phyloP scores from a whole-genome alignment of 164 flowering plant genomes.

The Chloranthus sessilifolius region DNA sequence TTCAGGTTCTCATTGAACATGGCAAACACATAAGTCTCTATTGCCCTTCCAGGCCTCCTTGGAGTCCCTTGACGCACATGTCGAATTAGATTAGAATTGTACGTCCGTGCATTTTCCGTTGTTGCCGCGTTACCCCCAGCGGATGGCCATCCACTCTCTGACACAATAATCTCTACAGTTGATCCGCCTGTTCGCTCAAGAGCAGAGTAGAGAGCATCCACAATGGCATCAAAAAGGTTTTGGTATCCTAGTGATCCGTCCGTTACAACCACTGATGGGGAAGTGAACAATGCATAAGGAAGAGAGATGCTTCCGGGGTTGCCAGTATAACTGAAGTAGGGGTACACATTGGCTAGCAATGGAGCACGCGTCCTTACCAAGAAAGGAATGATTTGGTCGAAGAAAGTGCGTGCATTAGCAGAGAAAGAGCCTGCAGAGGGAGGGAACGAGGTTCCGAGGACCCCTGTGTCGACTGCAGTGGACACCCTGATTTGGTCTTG shows the following conservation, averaged over 20 bases:
- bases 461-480: slow-evolving; percentile 13
- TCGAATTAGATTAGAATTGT: slow-evolving; percentile 14
- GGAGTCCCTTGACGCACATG: slow-evolving; percentile 23
- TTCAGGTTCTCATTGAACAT: slow-evolving; percentile 26
- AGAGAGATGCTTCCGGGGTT: slow-evolving; percentile 11
- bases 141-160: slow-evolving; percentile 26
- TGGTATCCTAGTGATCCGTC: slow-evolving; percentile 22
- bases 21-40: slow-evolving; percentile 24
- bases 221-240: slow-evolving; percentile 30
- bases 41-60: slow-evolving; percentile 15
- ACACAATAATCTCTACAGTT: slow-evolving; percentile 12
- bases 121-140: slow-evolving; percentile 11
- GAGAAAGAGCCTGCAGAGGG: slow-evolving; percentile 27
- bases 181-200: slow-evolving; percentile 15
- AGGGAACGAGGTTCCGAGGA: slow-evolving; percentile 22
- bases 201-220: slow-evolving; percentile 29
- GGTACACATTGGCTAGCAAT: slow-evolving; percentile 34
- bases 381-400: slow-evolving; percentile 22
- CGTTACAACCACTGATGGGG: slow-evolving; percentile 6
- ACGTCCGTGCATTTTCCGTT: slow-evolving; percentile 14
- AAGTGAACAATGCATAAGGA: slow-evolving; percentile 31
- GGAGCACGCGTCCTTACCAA: slow-evolving; percentile 19
- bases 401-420: not conserved
- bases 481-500: slow-evolving; percentile 26
- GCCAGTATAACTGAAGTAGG: slow-evolving; percentile 23